phyloP scores from a whole-genome alignment of 768 basidiomycete genomes.

The Naganishia antarctica region DNA sequence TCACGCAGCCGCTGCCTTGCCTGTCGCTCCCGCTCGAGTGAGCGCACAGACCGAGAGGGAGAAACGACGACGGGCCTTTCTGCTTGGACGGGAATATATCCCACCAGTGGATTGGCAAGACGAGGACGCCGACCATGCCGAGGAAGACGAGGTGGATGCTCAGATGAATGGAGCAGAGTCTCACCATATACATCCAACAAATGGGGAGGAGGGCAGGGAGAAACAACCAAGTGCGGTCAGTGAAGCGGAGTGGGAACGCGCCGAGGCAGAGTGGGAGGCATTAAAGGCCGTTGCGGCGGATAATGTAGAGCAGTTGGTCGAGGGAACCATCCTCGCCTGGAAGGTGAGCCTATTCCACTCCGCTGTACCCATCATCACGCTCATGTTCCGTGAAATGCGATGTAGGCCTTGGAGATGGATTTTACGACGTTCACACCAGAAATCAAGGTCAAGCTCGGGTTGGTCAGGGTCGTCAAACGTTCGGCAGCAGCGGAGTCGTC shows the following conservation, averaged over 20 bases:
- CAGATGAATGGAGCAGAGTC: neutral
- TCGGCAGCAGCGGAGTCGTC: neutral
- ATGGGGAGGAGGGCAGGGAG: neutral
- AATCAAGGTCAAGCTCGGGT: constrained; percentile 8
- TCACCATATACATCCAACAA: neutral
- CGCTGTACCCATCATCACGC: neutral
- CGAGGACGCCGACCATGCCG: constrained; percentile 1
- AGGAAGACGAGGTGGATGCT: neutral
- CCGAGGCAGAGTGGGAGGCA: constrained; percentile 3
- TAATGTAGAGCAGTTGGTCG: neutral
- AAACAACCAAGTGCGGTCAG: neutral
- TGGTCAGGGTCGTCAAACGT: constrained; percentile 10
- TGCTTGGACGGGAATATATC: constrained; percentile 3
- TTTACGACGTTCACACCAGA: constrained; percentile 23
- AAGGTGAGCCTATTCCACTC: neutral
- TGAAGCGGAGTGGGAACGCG: neutral
- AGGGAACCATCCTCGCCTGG: constrained; percentile 19
- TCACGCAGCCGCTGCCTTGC: too few species aligned
- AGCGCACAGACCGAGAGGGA: constrained; percentile 8
- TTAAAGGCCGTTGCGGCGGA: neutral
- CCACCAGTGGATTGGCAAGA: neutral
- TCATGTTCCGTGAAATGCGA: neutral
- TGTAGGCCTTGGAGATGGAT: constrained; percentile 21
- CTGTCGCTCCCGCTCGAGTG: too few species aligned
- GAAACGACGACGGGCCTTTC: constrained; percentile 10